Conservation (phyloP, 306 rosid species). For the Cucurbita maxima region DNA sequence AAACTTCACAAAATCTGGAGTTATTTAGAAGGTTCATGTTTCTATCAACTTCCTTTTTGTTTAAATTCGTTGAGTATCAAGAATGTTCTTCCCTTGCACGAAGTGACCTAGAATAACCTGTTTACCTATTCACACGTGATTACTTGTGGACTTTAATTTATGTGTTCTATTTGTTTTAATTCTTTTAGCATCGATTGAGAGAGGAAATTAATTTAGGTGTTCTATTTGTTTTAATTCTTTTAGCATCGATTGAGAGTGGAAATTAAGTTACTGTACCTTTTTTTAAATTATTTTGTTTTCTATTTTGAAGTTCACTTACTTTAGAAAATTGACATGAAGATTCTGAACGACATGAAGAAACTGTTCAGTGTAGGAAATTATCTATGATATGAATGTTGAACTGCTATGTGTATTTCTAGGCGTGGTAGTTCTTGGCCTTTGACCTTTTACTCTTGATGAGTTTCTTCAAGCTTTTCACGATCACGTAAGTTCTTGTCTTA, state of each 20-base stretch:
- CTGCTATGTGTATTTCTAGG: slow-evolving; percentile 27
- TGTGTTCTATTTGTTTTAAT: no score
- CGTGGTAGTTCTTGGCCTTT: slow-evolving; percentile 67
- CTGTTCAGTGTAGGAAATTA: not conserved
- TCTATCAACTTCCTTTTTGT: no score
- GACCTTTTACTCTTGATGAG: slow-evolving; percentile 82
- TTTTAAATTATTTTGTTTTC: no score
- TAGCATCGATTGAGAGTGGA: slow-evolving; percentile 1
- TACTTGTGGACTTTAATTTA: no score
- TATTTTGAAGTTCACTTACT: not conserved
- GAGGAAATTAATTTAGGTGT: not conserved
- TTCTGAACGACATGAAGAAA: not conserved
- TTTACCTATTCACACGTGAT: no score
- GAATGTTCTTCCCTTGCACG: no score
- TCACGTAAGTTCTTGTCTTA: slow-evolving; percentile 27
- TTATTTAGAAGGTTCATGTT: no score
- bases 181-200: no score
- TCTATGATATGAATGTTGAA: not conserved
- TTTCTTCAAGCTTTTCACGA: slow-evolving; percentile 82
- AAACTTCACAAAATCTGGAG: no score
- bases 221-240: not conserved
- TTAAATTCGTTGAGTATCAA: no score
- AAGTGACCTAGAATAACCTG: no score
- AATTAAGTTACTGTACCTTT: not conserved
- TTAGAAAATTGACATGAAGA: not conserved